Evolutionary conservation across 768 basidiomycete genomes (phyloP).

Genomic region (Leccinum boreale): DNA sequence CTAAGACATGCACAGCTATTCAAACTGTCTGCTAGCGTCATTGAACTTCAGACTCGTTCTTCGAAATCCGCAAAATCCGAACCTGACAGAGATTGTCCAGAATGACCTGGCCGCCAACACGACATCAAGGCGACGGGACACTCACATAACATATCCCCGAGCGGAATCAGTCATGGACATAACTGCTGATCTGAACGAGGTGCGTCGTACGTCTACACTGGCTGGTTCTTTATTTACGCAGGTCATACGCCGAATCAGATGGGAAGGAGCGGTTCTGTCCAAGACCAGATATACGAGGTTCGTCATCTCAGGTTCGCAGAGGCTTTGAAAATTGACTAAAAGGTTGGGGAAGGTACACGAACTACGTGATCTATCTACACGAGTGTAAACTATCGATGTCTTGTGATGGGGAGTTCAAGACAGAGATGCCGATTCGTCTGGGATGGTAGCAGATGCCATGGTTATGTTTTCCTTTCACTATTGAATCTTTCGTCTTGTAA

Average conservation of each 20-base stretch:
- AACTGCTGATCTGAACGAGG: neutral
- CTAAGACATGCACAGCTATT: neutral
- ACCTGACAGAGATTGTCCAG: neutral
- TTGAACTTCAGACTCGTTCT: neutral
- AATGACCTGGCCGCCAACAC: neutral
- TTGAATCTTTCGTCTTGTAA: too few species aligned
- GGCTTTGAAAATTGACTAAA: neutral
- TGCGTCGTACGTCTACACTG: neutral
- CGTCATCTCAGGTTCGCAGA: neutral
- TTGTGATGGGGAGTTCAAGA: neutral
- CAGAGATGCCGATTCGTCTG: too few species aligned
- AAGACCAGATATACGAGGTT: neutral
- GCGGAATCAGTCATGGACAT: neutral
- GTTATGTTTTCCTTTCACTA: too few species aligned
- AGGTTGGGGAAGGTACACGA: neutral
- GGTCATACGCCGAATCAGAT: neutral
- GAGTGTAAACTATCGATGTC: neutral
- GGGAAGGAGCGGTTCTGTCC: neutral
- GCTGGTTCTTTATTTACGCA: neutral
- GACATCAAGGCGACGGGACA: neutral
- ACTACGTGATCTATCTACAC: neutral
- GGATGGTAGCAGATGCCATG: too few species aligned
- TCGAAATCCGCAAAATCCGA: neutral
- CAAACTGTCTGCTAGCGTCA: neutral
- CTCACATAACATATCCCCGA: neutral